Evolutionary conservation across 179 eudicot species (phyloP), one percentile per base, ranked within the genome.

Genomic region (Gypsophila paniculata): DNA sequence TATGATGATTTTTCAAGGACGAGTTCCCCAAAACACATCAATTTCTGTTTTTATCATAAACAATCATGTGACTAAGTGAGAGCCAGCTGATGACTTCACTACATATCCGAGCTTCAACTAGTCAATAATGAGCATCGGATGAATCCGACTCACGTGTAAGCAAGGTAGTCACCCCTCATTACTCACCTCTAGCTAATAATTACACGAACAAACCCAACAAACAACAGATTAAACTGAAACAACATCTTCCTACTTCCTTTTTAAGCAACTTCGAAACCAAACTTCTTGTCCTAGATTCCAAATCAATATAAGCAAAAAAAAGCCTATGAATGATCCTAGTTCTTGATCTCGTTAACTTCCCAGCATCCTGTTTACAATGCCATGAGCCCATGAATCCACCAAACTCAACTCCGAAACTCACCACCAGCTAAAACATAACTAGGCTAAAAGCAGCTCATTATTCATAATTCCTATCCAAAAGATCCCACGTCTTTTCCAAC

Each of bases 181-280:
- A 38, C 29, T 61, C 51, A 61, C 38, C 61, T 61, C 21, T 62
- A 22, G 49, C 65, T 26, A 7, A 55, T 26, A 38, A 65, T 38
- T 42, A 19, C 14, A 36, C 57, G 15, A 54, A 8, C 60, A 67
- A 74, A 14, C 54, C 26, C 25, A n/a, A 52, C 6, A 55, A 7
- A 65, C 26, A 21, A 32, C 23, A 39, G 21, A 54, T 13, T 14
- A 13, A 34, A 64, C 26, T 22, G 32, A 19, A 29, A 23, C 52
- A 59, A 63, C 25, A 44, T 9, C 53, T 46, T 46, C 25, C 58
- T 0, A 13, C 14, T 23, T 22, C 14, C 61, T 57, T 57, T 23
- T 10, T 32, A n/a, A 19, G 21, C 10, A 48, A 19, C 18, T 17
- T 12, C 46, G 46, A 51, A 34, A 57, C 5, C 5, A 46, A 12